Base-by-base conservation (phyloP, 2,329 filamentous ascomycete species). In the Acrodontium crateriforme region DNA sequence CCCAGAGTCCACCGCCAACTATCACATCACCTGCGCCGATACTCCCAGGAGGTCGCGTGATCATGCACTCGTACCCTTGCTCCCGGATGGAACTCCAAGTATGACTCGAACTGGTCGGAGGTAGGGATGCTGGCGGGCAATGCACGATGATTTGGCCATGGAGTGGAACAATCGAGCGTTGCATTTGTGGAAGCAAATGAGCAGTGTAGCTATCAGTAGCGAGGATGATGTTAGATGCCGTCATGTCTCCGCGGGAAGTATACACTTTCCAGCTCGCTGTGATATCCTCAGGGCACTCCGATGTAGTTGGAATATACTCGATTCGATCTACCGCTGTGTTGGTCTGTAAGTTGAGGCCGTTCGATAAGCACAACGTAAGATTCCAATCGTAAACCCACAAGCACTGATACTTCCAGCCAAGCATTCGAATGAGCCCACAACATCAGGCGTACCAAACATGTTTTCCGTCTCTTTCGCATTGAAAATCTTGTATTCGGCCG, bases 61-160 rank as follows among this genome's bases (percentile, higher is more conserved):
- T 67, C 61, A 79, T 70, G 48, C 79, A 80, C 35, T 79, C 75
- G 42, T 74, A 78, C 1, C 73, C 70, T 14, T 55, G 51, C 2
- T 59, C 56, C 42, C 71, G 72, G 15, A 75, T 66, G 38, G 78
- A 72, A 12, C 63, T 72, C 41, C 74, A 77, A 1, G 71, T 72
- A 2, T 57, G 60, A 5, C 53, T 46, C 16, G 71, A 42, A 8
- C 59, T 46, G 1, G 30, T 32, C 2, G 61, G 58, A 36, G 41
- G 36, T 24, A 25, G 54, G 39, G 13, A 51, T 28, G 22, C 56
- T 8, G 52, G 44, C n/a, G 53, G 50, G 18, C 40, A 37, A 18
- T 58, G 53, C 3, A 47, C 52, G 2, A 49, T 53, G 16, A 59
- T 50, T 32, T 59, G 56, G 3, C 55, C 55, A 18, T 54, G 50